Percentiles rank a stretch among this genome's conserved stretches.
Evolutionary conservation across 1,284 basidiomycete genomes (phyloP).

Genomic region (Sporisorium iseilematis-ciliati): DNA sequence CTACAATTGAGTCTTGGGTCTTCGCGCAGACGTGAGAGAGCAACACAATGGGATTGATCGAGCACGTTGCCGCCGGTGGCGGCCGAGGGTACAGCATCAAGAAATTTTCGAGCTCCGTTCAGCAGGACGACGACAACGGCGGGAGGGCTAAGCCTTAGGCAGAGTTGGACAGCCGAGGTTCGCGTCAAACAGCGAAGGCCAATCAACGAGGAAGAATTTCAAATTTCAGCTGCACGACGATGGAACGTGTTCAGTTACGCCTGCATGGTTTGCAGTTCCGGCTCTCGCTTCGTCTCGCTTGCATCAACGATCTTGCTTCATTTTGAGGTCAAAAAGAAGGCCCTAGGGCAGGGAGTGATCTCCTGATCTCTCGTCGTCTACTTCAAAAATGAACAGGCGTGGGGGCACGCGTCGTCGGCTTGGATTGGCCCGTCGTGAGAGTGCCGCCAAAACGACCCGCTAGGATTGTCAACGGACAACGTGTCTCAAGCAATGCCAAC

Average conservation of each 20-base stretch:
- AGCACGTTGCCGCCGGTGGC: slow-evolving; percentile 29
- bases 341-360: too few relatives aligned
- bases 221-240: slow-evolving; percentile 14
- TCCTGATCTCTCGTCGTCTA: too few relatives aligned
- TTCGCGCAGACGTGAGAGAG: too few relatives aligned
- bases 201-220: slow-evolving; percentile 12
- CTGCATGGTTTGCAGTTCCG: not conserved
- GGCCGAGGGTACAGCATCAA: slow-evolving; percentile 14
- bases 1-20: too few relatives aligned
- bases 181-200: slow-evolving; percentile 7
- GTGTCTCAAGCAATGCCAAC: too few relatives aligned
- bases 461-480: too few relatives aligned
- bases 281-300: not conserved
- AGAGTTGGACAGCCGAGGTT: slow-evolving; percentile 27
- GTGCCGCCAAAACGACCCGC: too few relatives aligned
- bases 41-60: too few relatives aligned
- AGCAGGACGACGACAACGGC: not conserved
- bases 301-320: not conserved
- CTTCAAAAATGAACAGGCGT: too few relatives aligned
- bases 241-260: slow-evolving; percentile 24
- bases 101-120: not conserved
- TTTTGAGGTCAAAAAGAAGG: not conserved
- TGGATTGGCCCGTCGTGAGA: too few relatives aligned
- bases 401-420: too few relatives aligned
- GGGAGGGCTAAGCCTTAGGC: not conserved